Conservation (phyloP, 768 basidiomycete species). For the Boletus barrowsii region DNA sequence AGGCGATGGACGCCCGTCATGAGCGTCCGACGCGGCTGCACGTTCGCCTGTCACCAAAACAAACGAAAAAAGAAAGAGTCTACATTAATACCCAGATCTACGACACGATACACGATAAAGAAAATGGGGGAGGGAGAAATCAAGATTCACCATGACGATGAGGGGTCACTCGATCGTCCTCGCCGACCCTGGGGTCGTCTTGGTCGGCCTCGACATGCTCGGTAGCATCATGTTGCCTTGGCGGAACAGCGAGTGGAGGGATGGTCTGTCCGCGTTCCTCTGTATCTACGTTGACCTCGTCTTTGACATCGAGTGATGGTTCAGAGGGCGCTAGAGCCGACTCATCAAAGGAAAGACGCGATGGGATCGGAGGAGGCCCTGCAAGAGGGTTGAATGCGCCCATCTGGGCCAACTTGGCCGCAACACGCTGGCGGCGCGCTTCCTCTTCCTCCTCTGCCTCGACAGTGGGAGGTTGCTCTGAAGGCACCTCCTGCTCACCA, state of each 20-base stretch:
- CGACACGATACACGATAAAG: constrained; percentile 22
- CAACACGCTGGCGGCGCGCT: constrained; percentile 53
- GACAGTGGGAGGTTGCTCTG: neutral
- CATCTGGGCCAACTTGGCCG: constrained; percentile 58
- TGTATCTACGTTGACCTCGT: constrained; percentile 24
- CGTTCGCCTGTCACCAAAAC: constrained; percentile 23
- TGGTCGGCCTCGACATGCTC: constrained; percentile 14
- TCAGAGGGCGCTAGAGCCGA: neutral
- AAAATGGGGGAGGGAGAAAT: constrained; percentile 23
- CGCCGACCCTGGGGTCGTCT: constrained; percentile 15
- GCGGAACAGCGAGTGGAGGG: constrained; percentile 19
- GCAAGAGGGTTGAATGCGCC: constrained; percentile 59
- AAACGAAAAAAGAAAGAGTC: constrained; percentile 1
- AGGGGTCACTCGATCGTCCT: constrained; percentile 15
- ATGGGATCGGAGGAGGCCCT: constrained; percentile 29
- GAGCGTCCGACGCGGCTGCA: constrained; percentile 10
- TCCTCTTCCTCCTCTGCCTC: constrained; percentile 43
- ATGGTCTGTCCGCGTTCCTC: constrained; percentile 24
- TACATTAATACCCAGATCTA: constrained; percentile 33
- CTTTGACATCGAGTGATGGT: constrained; percentile 17
- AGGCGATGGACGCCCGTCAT: neutral
- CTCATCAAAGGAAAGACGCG: constrained; percentile 18
- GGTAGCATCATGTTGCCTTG: constrained; percentile 20
- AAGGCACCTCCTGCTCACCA: constrained; percentile 1
- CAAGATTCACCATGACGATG: constrained; percentile 43